Conservation (phyloP, 805 yeast species). For the Martiniozyma abietophila region DNA sequence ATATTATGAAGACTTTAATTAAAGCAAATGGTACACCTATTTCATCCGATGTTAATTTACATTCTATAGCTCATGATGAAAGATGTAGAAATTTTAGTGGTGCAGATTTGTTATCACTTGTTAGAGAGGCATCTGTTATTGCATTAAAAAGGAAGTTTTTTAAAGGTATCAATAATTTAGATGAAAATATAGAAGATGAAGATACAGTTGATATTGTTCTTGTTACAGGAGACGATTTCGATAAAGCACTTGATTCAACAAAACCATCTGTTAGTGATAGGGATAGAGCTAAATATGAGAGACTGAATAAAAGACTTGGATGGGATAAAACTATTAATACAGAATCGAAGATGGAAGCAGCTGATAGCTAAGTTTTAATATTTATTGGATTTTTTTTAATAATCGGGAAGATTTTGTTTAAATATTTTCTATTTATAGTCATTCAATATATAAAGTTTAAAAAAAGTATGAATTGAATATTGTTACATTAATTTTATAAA, state of each 20-base stretch:
- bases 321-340: conserved; percentile 37
- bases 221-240: conserved; percentile 63
- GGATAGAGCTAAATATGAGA: conserved; percentile 71
- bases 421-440: neutral
- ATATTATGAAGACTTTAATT: conserved; percentile 72
- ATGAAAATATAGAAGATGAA: conserved; percentile 28
- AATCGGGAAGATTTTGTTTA: neutral
- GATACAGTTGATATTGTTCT: conserved; percentile 26
- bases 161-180: conserved; percentile 36
- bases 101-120: conserved; percentile 88
- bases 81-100: conserved; percentile 89
- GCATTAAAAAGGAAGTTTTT: conserved; percentile 75
- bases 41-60: conserved; percentile 49
- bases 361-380: conserved; percentile 2
- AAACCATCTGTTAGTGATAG: conserved; percentile 86
- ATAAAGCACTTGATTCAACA: conserved; percentile 59
- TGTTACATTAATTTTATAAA: no score
- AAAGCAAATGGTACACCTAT: conserved; percentile 70
- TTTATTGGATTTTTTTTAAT: neutral
- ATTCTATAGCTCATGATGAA: conserved; percentile 57
- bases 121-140: conserved; percentile 86
- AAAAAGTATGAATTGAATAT: neutral
- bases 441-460: neutral
- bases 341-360: conserved; percentile 6
- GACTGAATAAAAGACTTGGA: conserved; percentile 63